Evolutionary conservation across 2,329 filamentous ascomycete species (phyloP).

Genomic region (Phaeomoniella chlamydospora): DNA sequence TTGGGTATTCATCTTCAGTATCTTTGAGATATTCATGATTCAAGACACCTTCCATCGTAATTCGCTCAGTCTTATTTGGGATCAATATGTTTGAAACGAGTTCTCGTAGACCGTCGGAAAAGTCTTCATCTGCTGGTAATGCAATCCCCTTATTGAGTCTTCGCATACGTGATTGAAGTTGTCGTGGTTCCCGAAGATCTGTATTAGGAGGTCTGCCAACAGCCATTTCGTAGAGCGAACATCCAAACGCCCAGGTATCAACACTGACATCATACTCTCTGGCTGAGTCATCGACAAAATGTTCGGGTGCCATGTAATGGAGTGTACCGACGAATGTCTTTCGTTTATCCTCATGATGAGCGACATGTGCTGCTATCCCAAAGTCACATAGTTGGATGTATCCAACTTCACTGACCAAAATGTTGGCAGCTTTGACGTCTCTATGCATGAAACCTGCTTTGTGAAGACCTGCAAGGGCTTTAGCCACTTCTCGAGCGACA

Average conservation of each 20-base stretch:
- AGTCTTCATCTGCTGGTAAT: constrained; percentile 25
- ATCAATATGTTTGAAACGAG: constrained; percentile 29
- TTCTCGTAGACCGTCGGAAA: constrained; percentile 28
- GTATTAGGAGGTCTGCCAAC: constrained; percentile 33
- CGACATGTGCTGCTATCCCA: constrained; percentile 48
- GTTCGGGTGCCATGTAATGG: constrained; percentile 53
- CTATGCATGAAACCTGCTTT: constrained; percentile 52
- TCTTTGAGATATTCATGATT: constrained; percentile 27
- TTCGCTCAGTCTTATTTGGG: constrained; percentile 26
- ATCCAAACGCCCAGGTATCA: constrained; percentile 36
- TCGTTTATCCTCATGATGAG: constrained; percentile 44
- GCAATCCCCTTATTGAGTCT: constrained; percentile 26
- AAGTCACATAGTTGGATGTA: constrained; percentile 51
- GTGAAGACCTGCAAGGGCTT: constrained; percentile 47
- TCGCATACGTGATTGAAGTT: constrained; percentile 22
- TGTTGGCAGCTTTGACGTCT: constrained; percentile 51
- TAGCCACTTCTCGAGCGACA: constrained; percentile 48
- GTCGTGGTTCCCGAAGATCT: constrained; percentile 23
- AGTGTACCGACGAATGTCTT: constrained; percentile 52
- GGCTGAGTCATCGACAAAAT: constrained; percentile 29
- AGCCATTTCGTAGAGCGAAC: constrained; percentile 33
- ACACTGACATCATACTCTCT: constrained; percentile 33
- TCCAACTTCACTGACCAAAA: constrained; percentile 49
- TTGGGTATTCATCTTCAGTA: constrained; percentile 28
- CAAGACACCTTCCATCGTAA: constrained; percentile 30